Evolutionary conservation across 1,139 yeast species (phyloP).

Genomic region (Yamadazyma oceani): DNA sequence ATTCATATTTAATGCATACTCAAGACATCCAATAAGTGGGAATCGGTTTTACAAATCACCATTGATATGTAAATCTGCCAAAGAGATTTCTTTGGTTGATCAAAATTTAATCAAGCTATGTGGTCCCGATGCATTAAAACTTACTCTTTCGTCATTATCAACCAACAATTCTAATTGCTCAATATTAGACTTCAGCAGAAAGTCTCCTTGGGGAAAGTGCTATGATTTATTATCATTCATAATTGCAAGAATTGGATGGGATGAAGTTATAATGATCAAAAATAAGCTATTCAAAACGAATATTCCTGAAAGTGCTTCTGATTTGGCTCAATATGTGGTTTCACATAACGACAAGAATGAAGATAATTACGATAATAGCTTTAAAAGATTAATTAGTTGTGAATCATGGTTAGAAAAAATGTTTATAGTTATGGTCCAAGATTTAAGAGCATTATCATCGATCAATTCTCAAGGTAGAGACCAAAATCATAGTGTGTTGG

Average conservation of each 20-base stretch:
- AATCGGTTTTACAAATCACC: slow-evolving; percentile 39
- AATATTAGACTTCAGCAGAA: slow-evolving; percentile 33
- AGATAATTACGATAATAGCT: slow-evolving; percentile 1
- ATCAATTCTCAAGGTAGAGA: slow-evolving; percentile 25
- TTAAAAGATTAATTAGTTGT: slow-evolving; percentile 16
- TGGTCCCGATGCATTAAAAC: slow-evolving; percentile 30
- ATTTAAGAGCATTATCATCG: slow-evolving; percentile 32
- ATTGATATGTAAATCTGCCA: slow-evolving; percentile 30
- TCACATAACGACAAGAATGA: slow-evolving; percentile 1
- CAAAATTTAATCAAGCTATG: slow-evolving; percentile 28
- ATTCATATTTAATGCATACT: slow-evolving; percentile 29
- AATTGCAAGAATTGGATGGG: slow-evolving; percentile 45
- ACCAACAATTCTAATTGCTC: slow-evolving; percentile 29
- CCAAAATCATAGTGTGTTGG: slow-evolving; percentile 40
- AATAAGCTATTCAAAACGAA: slow-evolving; percentile 19
- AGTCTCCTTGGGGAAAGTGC: slow-evolving; percentile 45
- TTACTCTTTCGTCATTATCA: slow-evolving; percentile 34
- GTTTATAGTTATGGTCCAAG: slow-evolving; percentile 39
- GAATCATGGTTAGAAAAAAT: slow-evolving; percentile 44
- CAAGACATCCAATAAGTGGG: slow-evolving; percentile 40
- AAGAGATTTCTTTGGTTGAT: slow-evolving; percentile 40
- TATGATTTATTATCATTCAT: slow-evolving; percentile 40
- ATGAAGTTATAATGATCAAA: slow-evolving; percentile 27
- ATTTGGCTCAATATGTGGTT: neutral
- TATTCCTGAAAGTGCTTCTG: neutral